A percentile compares a stretch with the other conserved stretches of the same genome.
These are phyloP conservation scores for Agaricus subrufescens DNA, from an alignment of 768 basidiomycete species.

Conservation along the genomic window DNA sequence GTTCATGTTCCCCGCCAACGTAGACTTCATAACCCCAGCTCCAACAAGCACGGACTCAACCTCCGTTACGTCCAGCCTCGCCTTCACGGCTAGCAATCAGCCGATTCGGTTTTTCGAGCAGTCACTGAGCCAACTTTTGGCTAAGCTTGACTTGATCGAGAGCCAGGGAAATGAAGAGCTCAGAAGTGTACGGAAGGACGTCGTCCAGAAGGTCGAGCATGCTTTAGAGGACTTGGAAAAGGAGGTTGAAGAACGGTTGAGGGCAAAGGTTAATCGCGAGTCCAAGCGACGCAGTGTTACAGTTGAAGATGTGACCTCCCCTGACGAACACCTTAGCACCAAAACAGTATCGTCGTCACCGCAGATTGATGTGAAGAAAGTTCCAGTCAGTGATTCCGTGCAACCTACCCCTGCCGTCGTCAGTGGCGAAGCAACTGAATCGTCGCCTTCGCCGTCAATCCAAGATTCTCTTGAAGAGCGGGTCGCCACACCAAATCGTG, in stretches of 20 bases:
- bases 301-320: conserved; percentile 3
- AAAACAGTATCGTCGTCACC: background rate
- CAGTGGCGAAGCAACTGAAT: too few species aligned
- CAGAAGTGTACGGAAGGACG: conserved; percentile 45
- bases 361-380: too few species aligned
- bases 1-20: conserved; percentile 33
- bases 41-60: conserved; percentile 15
- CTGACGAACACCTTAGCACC: background rate
- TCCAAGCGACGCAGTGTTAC: conserved; percentile 11
- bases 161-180: conserved; percentile 55
- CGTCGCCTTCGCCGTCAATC: background rate
- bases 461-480: background rate
- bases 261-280: conserved; percentile 21
- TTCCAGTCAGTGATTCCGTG: too few species aligned
- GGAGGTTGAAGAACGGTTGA: conserved; percentile 40
- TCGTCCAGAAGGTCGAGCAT: conserved; percentile 50
- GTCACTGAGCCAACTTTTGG: conserved; percentile 49
- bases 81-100: conserved; percentile 55
- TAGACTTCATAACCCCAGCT: conserved; percentile 36
- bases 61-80: conserved; percentile 33
- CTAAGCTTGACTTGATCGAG: conserved; percentile 54
- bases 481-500: too few species aligned
- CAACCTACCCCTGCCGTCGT: too few species aligned
- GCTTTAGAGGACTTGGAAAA: conserved; percentile 51
- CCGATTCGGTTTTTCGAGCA: conserved; percentile 61